Percentiles rank a stretch among this genome's conserved stretches.
Evolutionary conservation across 257 asterid genomes (phyloP).

Genomic region (Plantago elongata): DNA sequence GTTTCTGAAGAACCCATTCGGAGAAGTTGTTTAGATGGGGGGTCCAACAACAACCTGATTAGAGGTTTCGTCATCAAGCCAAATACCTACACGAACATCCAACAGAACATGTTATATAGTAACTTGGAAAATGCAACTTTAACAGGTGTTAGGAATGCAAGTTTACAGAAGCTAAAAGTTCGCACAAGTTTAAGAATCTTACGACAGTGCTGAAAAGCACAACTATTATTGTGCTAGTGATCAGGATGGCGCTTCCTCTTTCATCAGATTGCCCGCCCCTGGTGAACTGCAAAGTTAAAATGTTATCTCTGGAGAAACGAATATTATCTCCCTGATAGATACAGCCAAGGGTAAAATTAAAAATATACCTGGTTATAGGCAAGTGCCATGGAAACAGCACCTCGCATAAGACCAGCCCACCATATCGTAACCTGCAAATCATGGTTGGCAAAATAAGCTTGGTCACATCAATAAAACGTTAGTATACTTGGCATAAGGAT

Average conservation of each 20-base stretch:
- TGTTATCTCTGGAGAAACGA: too few relatives aligned
- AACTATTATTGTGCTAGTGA: slow-evolving; percentile 84
- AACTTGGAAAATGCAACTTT: too few relatives aligned
- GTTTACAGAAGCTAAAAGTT: neutral
- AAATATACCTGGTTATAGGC: slow-evolving; percentile 53
- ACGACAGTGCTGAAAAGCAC: slow-evolving; percentile 95
- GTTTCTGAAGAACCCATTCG: slow-evolving; percentile 67
- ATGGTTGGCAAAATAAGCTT: slow-evolving; percentile 9
- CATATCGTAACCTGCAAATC: slow-evolving; percentile 46
- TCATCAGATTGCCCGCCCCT: slow-evolving; percentile 73
- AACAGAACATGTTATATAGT: too few relatives aligned
- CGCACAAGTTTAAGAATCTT: slow-evolving; percentile 32
- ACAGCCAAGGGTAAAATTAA: too few relatives aligned
- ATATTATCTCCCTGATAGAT: too few relatives aligned
- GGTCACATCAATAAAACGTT: slow-evolving; percentile 10
- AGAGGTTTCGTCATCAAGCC: slow-evolving; percentile 84
- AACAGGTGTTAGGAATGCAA: neutral
- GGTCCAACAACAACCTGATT: slow-evolving; percentile 55
- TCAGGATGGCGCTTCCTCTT: slow-evolving; percentile 73
- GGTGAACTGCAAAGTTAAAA: slow-evolving; percentile 49
- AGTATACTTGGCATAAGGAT: slow-evolving; percentile 17
- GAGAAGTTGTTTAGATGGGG: slow-evolving; percentile 44
- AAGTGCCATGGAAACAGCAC: slow-evolving; percentile 68
- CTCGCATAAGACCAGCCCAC: slow-evolving; percentile 75
- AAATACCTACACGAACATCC: slow-evolving; percentile 49